Evolutionary conservation across 805 yeast species (phyloP), one percentile per base, ranked within the genome.

Genomic region (Kregervanrija pseudodelftensis): DNA sequence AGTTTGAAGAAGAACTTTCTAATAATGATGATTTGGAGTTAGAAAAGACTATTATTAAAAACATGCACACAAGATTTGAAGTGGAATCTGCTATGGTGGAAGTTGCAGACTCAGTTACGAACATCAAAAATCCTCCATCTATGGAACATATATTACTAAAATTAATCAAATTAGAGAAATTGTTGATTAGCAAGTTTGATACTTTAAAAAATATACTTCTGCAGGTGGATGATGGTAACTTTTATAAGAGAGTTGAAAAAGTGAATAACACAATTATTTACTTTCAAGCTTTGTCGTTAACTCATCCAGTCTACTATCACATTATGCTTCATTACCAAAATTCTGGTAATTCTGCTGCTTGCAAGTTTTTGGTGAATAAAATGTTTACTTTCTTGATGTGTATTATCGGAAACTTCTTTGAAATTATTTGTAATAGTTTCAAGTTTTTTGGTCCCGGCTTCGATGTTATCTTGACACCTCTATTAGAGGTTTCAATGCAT

Each of bases 241-340:
- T 53, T 46, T 13, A 47, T 8, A 48, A 57, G 1, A 59, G 54
- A 41, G 40, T 60, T 7, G 41, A 49, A 13, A 63, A 55, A 36
- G 53, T 56, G 13, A 53, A 51, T 39, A 50, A 42, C 9, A 47
- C 60, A 8, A 32, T 49, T 8, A 49, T 53, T 5, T 65, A 56
- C 39, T 44, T 55, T 12, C 57, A 58, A 33, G 46, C 64, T 9
- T 51, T 55, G 31, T 58, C 70, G 2, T 62, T 73, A 47, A 51
- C 67, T 17, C 59, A 69, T 39, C 59, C 75, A 3, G 49, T 73
- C 5, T 67, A 66, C 40, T 69, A 65, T 46, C 72, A 73, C 47
- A 55, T 75, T n/a, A 66, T 67, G 48, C 50, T 71, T 28, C 57
- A 63, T 42, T 74, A 66, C 44, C 73, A 72, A 36, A 42, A 41